Evolutionary conservation across 805 yeast species (phyloP).

Genomic region (Teunomyces gatunensis): DNA sequence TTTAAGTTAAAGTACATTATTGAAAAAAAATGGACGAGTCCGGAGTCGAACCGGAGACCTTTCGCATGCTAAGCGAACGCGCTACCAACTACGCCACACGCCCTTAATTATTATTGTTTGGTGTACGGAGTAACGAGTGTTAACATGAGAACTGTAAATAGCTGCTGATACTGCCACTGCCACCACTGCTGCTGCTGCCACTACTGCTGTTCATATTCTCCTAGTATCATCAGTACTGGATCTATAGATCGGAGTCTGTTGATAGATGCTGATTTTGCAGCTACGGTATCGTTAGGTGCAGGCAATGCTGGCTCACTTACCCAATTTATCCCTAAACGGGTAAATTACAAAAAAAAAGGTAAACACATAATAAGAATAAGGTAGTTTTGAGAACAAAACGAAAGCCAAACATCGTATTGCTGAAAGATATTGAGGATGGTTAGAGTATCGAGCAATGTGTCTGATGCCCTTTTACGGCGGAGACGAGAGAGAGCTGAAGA

Average conservation of each 20-base stretch:
- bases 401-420: background rate
- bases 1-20: no score
- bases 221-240: no score
- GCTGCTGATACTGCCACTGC: no score
- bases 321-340: background rate
- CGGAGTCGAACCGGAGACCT: constrained; percentile 80
- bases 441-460: constrained; percentile 3
- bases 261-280: background rate
- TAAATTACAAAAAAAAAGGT: background rate
- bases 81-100: constrained; percentile 85
- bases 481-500: background rate
- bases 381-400: background rate
- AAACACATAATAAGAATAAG: background rate
- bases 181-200: no score
- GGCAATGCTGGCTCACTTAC: background rate
- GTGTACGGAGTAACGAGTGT: background rate
- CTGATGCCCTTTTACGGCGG: background rate
- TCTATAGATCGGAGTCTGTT: no score
- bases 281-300: background rate
- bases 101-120: constrained; percentile 32
- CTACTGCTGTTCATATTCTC: no score
- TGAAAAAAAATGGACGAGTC: constrained; percentile 60
- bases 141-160: background rate
- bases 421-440: background rate
- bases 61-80: constrained; percentile 80